Percentiles rank a stretch among this genome's conserved stretches.
Evolutionary conservation across 2,329 filamentous ascomycete genomes (phyloP).

Genomic region (Xylariaceae sp.): DNA sequence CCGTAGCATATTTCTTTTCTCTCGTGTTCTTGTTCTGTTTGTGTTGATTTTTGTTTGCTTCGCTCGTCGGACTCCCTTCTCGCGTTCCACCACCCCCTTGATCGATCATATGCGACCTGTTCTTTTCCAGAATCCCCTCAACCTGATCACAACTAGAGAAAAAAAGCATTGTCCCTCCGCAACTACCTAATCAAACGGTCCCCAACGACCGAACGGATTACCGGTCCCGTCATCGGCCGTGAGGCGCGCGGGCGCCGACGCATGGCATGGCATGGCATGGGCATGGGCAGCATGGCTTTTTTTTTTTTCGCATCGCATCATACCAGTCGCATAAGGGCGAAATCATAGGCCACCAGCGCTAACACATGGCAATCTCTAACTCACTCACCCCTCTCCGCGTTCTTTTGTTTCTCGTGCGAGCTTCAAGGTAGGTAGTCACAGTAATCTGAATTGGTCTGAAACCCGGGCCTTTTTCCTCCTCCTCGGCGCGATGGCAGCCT

Average conservation of each 20-base stretch:
- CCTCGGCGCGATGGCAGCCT: no score
- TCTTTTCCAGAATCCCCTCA: slow-evolving; percentile 9
- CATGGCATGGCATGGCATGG: slow-evolving; percentile 8
- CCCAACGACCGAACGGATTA: slow-evolving; percentile 8
- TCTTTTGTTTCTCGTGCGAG: no score
- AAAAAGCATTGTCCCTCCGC: slow-evolving; percentile 9
- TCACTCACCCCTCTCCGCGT: no score
- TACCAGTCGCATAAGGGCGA: neutral
- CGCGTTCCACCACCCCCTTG: slow-evolving; percentile 5
- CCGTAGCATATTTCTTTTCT: neutral
- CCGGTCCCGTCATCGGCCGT: slow-evolving; percentile 14
- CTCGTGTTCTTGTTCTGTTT: neutral
- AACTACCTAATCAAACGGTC: neutral
- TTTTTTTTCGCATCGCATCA: neutral
- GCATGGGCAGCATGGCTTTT: no score
- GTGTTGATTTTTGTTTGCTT: slow-evolving; percentile 5
- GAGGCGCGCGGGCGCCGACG: slow-evolving; percentile 8
- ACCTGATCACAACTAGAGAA: neutral
- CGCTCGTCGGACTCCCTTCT: slow-evolving; percentile 1
- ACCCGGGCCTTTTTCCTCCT: no score
- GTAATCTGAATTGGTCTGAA: no score
- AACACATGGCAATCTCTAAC: slow-evolving; percentile 3
- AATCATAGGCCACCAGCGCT: slow-evolving; percentile 5
- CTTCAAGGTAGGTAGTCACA: no score
- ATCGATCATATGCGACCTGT: slow-evolving; percentile 8